Conservation (phyloP, 148 eudicot genomes). For the Rhododendron mucronatum region DNA sequence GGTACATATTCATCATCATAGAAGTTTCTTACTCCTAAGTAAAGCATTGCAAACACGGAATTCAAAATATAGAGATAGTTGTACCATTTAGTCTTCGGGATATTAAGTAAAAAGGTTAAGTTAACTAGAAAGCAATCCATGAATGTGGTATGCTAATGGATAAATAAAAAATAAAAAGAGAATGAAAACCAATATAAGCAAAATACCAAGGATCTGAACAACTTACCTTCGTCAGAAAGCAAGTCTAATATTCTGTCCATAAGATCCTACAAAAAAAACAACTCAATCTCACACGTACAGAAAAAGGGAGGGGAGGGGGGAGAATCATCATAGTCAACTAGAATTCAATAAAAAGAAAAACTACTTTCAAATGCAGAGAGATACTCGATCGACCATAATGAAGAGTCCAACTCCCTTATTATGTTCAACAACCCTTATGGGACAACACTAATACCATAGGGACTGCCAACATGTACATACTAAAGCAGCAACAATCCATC, state of each 20-base stretch:
- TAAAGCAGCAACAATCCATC: background rate
- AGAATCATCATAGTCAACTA: background rate
- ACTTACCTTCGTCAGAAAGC: constrained; percentile 77
- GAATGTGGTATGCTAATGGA: background rate
- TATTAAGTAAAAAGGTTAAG: background rate
- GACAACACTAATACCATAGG: background rate
- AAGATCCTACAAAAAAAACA: constrained; percentile 58
- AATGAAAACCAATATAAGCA: background rate
- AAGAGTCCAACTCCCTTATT: background rate
- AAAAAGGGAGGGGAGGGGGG: background rate
- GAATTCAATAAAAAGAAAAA: background rate
- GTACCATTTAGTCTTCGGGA: background rate
- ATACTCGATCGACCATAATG: background rate
- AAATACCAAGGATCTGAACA: constrained; percentile 1
- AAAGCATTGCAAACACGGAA: background rate
- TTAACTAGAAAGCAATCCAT: background rate
- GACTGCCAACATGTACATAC: background rate
- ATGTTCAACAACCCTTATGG: background rate
- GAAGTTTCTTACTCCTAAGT: background rate
- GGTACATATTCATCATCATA: background rate
- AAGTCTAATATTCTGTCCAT: constrained; percentile 65
- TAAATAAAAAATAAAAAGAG: background rate
- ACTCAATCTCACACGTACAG: background rate
- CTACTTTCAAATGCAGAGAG: background rate
- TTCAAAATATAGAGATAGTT: background rate